Base-by-base conservation (phyloP, 1,139 yeast species). In the Taphrina sp. region DNA sequence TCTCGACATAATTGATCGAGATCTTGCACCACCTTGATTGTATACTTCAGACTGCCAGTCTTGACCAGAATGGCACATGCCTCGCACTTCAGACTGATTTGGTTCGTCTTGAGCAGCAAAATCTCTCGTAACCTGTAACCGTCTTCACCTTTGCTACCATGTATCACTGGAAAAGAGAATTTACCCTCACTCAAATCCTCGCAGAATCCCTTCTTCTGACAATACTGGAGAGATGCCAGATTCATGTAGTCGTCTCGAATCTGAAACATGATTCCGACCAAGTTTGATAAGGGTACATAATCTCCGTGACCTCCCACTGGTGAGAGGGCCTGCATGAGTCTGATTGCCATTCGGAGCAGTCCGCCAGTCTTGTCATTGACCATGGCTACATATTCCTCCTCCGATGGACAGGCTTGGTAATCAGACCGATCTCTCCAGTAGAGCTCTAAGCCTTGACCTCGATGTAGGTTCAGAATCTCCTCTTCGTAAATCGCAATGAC, bases 131-230 rank as follows among this genome's bases (percentile, higher is more conserved):
- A 17, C 5, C 46, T 17, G 62, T 28, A 47, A 58, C 65, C 69
- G 43, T 71, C 61, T 46, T 70, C 71, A 17, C 64, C 63, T 14
- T 73, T 65, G 3, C 83, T 69, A 16, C 82, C 78, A 68, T 86
- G 94, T 33, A 88, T 77, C 5, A 89, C 81, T 0, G 96, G 96
- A 61, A 86, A 83, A 0, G 95, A 84, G 59, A 85, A 78, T 69
- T 89, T 90, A 0, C 96, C 96, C 67, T 89, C 96, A 0, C 89
- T 79, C 36, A 89, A 75, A 66, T 89, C 96, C 64, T 89, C 96
- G 53, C 95, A 88, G 56, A 77, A 80, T 0, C 96, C 96, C 68
- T 89, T 88, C 73, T 82, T 80, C 33, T 75, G 73, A 14, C 74
- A 70, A 70, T 85, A 69, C 63, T 82, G 82, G 66, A 88, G 96